These are phyloP conservation scores for Eucalyptus shirleyi DNA, from an alignment of 345 rosid species.

Conservation along the genomic window DNA sequence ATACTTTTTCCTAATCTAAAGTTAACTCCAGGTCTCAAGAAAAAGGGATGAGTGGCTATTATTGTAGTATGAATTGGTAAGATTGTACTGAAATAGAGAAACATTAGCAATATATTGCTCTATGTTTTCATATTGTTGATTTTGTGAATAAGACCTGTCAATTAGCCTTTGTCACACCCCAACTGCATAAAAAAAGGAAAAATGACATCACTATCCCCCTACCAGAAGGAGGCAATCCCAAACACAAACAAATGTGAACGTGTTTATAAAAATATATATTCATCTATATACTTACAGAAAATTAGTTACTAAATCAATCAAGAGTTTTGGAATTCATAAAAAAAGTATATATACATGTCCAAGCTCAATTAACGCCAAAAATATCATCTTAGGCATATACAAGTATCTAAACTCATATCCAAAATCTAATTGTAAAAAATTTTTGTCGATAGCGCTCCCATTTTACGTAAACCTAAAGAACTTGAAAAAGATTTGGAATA, in stretches of 20 bases:
- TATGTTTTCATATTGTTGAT: neutral
- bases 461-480: neutral
- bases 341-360: neutral
- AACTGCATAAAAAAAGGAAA: too few species aligned
- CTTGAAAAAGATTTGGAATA: neutral
- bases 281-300: neutral
- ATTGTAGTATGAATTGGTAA: neutral
- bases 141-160: neutral
- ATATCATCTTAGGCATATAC: neutral
- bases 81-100: neutral
- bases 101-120: neutral
- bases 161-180: neutral
- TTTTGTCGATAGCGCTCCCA: fast-evolving
- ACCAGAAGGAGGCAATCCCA: too few species aligned
- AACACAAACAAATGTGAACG: too few species aligned
- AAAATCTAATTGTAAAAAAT: neutral
- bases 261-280: neutral
- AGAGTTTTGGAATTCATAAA: neutral
- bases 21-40: neutral
- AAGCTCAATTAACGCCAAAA: neutral
- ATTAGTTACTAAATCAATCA: neutral
- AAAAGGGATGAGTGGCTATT: neutral
- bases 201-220: too few species aligned
- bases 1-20: neutral
- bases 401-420: neutral